Base-by-base conservation (phyloP, 768 basidiomycete genomes). In the Mycena olivaceomarginata region DNA sequence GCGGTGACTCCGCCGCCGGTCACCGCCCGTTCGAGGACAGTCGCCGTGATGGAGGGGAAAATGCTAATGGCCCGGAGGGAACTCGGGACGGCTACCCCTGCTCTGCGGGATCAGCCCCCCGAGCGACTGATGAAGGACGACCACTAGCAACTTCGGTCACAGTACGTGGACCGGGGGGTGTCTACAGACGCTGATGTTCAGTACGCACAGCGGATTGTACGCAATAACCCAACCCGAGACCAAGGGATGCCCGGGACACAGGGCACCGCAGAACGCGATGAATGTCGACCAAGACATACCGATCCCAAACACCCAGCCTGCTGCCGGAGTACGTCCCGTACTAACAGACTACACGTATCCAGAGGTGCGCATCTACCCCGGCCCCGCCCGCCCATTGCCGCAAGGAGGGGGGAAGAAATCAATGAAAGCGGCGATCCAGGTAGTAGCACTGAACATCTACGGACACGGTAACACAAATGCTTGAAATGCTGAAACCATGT, bases 401-500 rank as follows among this genome's bases (percentile, higher is more conserved):
- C 15, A n/a, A 22, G 16, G 60, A 39, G 18, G 48, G 70, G 25
- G 46, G n/a, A 51, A 53, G n/a, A 76, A 76, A 46, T 57, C 70
- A 13, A 72, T 62, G 2, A 74, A 72, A 57, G 77, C 77, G 4
- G 20, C 64, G 9, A 62, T 76, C 4, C 62, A 48, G 48, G 40
- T 79, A 20, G 64, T 75, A 2, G 53, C 77, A n/a, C 31, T 79
- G 39, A 79, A 79, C 59, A 79, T 79, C 10, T 40, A 39, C 16
- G 77, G 74, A 1, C 64, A 51, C 31, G 65, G 65, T 7, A 31
- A 74, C 20, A 8, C 16, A 15, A 65, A 67, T 16, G 70, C 91
- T 99, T 67, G 98, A 99, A 84, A 97, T 99, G 96, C 86, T 99
- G 81, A 98, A 98, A 83, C 98, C 98, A 2, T 99, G 97, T 86